Base-by-base conservation (phyloP, 176 grass and related monocot genomes). In the Guadua angustifolia region DNA sequence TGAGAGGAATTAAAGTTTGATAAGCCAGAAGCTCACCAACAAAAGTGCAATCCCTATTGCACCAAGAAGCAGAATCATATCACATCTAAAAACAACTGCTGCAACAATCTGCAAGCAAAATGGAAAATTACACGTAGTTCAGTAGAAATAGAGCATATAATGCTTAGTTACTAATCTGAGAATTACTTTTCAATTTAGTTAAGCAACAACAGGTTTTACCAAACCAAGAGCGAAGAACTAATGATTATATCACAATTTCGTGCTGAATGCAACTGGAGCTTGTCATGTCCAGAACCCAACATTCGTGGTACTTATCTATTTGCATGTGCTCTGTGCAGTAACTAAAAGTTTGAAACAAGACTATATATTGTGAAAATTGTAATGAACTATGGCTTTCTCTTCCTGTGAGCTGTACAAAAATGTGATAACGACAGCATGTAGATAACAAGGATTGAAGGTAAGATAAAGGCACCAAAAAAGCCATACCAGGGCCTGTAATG, bases 71-170 rank as follows among this genome's bases (percentile, higher is more conserved):
- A 99, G 64, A 76, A 95, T 44, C 72, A 89, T 92, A 73, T 99
- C 96, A 83, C 96, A 99, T 84, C 96, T 95, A 90, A 99, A 95
- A 71, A 99, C 53, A 87, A 86, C 81, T 59, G 93, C 84, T 75
- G 89, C 93, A 82, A 93, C 61, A 85, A 87, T 90, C 96, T 95
- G 89, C 51, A 90, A 68, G 74, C 17, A 85, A 80, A 85, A 82
- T 38, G 14, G 49, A 43, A 60, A 56, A 78, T 86, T 50, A 50
- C 16, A 74, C 10, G 25, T 15, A 84, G 19, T 68, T 75, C 7
- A 40, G 50, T 60, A 59, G 22, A 73, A 76, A 45, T 22, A 57
- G 7, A 59, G 53, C 66, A 60, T 22, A 33, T 38, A n/a, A 56
- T 33, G 40, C 40, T 45, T 62, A 42, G 40, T 52, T 74, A 17